Evolutionary conservation across 1,139 yeast species (phyloP).

Genomic region (Debaryomyces nepalensis): DNA sequence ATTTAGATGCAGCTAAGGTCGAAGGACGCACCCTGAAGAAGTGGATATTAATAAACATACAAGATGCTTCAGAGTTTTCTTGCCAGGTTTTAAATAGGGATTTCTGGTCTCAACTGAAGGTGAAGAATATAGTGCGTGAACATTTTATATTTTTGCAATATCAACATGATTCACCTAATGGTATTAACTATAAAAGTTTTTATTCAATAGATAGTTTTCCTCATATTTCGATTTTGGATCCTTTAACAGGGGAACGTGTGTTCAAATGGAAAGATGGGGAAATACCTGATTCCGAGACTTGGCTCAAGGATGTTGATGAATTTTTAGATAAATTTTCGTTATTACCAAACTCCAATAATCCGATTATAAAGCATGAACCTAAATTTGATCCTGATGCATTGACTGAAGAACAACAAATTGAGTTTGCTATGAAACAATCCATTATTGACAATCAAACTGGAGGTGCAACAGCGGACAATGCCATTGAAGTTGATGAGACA

Average conservation of each 20-base stretch:
- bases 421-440: slow-evolving; percentile 75
- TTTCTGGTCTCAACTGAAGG: slow-evolving; percentile 77
- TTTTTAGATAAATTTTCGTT: slow-evolving; percentile 70
- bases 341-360: slow-evolving; percentile 69
- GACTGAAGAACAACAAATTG: slow-evolving; percentile 85
- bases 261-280: slow-evolving; percentile 55
- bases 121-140: slow-evolving; percentile 66
- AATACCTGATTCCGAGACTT: slow-evolving; percentile 60
- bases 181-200: slow-evolving; percentile 69
- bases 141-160: slow-evolving; percentile 83
- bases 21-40: slow-evolving; percentile 66
- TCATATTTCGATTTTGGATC: slow-evolving; percentile 90
- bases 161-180: slow-evolving; percentile 75
- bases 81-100: slow-evolving; percentile 93
- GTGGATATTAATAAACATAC: slow-evolving; percentile 89
- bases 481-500: slow-evolving; percentile 31
- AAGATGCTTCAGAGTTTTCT: slow-evolving; percentile 79
- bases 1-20: slow-evolving; percentile 71
- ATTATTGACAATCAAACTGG: slow-evolving; percentile 31
- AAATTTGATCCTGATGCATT: slow-evolving; percentile 63
- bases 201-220: slow-evolving; percentile 74
- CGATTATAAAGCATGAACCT: slow-evolving; percentile 59
- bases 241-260: slow-evolving; percentile 59
- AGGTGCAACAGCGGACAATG: slow-evolving; percentile 32
- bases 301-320: slow-evolving; percentile 63